phyloP scores from a whole-genome alignment of 768 basidiomycete genomes.

The Suillus plorans region DNA sequence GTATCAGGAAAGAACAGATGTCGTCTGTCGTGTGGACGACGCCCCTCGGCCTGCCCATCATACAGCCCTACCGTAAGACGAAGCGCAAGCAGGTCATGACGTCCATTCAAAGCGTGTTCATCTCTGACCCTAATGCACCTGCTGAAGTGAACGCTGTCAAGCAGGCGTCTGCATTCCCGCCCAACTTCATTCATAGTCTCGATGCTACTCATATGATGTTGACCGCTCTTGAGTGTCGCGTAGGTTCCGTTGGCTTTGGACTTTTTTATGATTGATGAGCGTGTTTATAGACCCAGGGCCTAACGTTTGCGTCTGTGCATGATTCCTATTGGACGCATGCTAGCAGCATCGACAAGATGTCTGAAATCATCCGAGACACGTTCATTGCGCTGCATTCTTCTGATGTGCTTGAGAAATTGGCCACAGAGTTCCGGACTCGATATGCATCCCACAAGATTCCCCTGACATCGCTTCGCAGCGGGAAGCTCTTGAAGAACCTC shows the following conservation, averaged over 20 bases:
- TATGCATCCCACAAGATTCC: constrained; percentile 76
- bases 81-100: constrained; percentile 85
- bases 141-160: constrained; percentile 81
- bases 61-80: constrained; percentile 90
- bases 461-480: constrained; percentile 43
- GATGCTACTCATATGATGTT: constrained; percentile 99
- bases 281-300: constrained; percentile 52
- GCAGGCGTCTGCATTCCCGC: constrained; percentile 96
- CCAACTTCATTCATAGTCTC: constrained; percentile 96
- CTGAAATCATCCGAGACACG: constrained; percentile 83
- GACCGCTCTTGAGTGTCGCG: constrained; percentile 87
- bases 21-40: constrained; percentile 96
- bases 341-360: constrained; percentile 83
- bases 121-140: constrained; percentile 79
- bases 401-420: constrained; percentile 73
- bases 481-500: constrained; percentile 40
- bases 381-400: constrained; percentile 92
- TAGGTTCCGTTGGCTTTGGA: constrained; percentile 34
- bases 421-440: constrained; percentile 76
- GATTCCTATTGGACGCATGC: constrained; percentile 99
- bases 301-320: constrained; percentile 95
- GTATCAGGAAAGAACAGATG: constrained; percentile 87
- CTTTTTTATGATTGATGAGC: constrained; percentile 8
- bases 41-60: constrained; percentile 90
- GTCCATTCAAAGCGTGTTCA: constrained; percentile 81